Conservation (phyloP, 148 eudicot species). For the Cornus controversa region DNA sequence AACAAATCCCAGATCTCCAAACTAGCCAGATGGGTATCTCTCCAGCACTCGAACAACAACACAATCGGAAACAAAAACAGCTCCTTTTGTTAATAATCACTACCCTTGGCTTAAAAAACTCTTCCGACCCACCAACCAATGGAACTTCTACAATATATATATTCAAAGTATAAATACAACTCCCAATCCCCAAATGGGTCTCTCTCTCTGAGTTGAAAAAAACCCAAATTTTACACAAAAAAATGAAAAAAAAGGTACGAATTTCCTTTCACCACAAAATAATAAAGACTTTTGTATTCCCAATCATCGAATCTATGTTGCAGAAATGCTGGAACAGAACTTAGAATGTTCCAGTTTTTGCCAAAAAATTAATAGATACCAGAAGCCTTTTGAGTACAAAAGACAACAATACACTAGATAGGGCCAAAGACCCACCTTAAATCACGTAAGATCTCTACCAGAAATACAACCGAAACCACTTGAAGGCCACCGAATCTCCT, state of each 20-base stretch:
- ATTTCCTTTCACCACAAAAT: slow-evolving; percentile 9
- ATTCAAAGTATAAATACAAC: slow-evolving; percentile 2
- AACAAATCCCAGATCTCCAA: slow-evolving; percentile 96
- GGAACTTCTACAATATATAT: background rate
- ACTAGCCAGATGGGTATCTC: slow-evolving; percentile 41
- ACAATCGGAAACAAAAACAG: slow-evolving; percentile 5
- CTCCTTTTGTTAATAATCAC: slow-evolving; percentile 18
- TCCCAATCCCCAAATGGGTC: background rate
- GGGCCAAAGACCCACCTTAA: slow-evolving; percentile 30
- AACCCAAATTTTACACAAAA: background rate
- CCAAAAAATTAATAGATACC: slow-evolving; percentile 19
- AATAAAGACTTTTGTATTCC: background rate
- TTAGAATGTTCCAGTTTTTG: slow-evolving; percentile 2
- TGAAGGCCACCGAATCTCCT: slow-evolving; percentile 29
- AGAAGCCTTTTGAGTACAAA: slow-evolving; percentile 12
- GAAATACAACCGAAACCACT: slow-evolving; percentile 53
- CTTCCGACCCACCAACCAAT: background rate
- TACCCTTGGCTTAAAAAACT: slow-evolving; percentile 4
- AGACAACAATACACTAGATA: slow-evolving; percentile 24
- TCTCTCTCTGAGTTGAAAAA: too few species aligned
- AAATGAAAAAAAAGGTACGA: slow-evolving; percentile 2
- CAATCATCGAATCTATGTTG: slow-evolving; percentile 3
- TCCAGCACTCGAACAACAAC: slow-evolving; percentile 18
- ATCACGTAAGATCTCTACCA: slow-evolving; percentile 37
- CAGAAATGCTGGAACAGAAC: slow-evolving; percentile 5